Evolutionary conservation across 371 early-diverging fungal genomes (phyloP).

Genomic region (Rhizopus delemar): DNA sequence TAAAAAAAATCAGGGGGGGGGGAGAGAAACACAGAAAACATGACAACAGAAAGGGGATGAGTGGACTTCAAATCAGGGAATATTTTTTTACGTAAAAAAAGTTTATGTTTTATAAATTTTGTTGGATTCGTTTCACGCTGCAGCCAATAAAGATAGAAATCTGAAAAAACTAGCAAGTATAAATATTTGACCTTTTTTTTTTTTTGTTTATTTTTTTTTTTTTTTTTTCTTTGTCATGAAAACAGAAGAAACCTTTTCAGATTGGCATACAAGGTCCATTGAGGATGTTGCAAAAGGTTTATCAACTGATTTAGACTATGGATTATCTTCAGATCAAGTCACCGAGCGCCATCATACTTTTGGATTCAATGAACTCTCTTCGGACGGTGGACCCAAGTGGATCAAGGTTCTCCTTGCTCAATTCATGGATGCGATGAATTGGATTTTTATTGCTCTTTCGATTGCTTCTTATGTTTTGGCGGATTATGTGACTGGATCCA

Average conservation of each 20-base stretch:
- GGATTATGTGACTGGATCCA: constrained; percentile 68
- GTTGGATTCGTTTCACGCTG: too few relatives aligned
- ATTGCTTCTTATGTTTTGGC: constrained; percentile 53
- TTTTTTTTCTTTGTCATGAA: background rate
- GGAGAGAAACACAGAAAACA: too few relatives aligned
- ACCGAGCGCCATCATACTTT: constrained; percentile 54
- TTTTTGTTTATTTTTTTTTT: too few relatives aligned
- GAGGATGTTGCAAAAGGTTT: constrained; percentile 59
- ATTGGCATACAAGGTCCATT: constrained; percentile 51
- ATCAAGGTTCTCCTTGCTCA: constrained; percentile 78
- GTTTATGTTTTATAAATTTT: too few relatives aligned
- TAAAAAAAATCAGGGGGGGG: too few relatives aligned
- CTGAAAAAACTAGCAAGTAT: too few relatives aligned
- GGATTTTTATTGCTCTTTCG: constrained; percentile 76
- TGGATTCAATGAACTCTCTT: constrained; percentile 73
- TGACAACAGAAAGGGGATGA: too few relatives aligned
- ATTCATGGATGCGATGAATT: constrained; percentile 80
- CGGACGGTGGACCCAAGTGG: constrained; percentile 62
- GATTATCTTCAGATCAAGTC: constrained; percentile 62
- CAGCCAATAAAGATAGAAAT: too few relatives aligned
- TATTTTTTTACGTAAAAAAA: too few relatives aligned
- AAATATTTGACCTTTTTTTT: too few relatives aligned
- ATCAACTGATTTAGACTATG: constrained; percentile 57
- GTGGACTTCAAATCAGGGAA: too few relatives aligned
- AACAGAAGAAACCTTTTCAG: background rate